phyloP scores from a whole-genome alignment of 2,329 filamentous ascomycete species.

The Aspergillus tubingensis region DNA sequence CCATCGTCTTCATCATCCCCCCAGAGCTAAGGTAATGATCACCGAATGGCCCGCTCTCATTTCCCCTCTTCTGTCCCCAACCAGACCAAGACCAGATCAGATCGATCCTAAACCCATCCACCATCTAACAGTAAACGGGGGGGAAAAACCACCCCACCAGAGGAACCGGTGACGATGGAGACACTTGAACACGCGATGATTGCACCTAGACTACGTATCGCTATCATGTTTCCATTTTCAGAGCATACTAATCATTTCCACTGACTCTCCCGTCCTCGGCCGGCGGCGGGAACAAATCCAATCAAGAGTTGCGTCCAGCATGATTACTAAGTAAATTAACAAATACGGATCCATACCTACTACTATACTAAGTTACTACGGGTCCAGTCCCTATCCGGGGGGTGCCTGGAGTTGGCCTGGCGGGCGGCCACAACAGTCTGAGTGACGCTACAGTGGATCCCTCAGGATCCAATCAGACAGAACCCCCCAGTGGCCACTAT shows the following conservation, averaged over 20 bases:
- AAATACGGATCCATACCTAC: too few relatives aligned
- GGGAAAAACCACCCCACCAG: neutral
- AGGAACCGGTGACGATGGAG: neutral
- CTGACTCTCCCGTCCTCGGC: conserved; percentile 1
- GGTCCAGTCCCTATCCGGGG: conserved; percentile 28
- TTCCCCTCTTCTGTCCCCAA: neutral
- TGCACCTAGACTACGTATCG: neutral
- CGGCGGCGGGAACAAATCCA: conserved; percentile 27
- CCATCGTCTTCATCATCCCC: too few relatives aligned
- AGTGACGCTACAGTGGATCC: conserved; percentile 26
- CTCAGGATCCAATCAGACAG: conserved; percentile 23
- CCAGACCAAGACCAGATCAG: neutral
- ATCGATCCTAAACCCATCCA: conserved; percentile 2
- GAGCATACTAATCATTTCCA: neutral
- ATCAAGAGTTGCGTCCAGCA: conserved; percentile 20
- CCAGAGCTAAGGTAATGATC: neutral
- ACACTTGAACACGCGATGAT: neutral
- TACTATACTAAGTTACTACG: too few relatives aligned
- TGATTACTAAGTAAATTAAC: too few relatives aligned
- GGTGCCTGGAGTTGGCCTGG: conserved; percentile 15
- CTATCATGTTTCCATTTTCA: conserved; percentile 13
- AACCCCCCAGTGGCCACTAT: conserved; percentile 27
- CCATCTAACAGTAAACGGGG: neutral
- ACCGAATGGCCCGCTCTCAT: neutral
- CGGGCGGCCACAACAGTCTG: too few relatives aligned